Base-by-base conservation (phyloP, 2,329 filamentous ascomycete species). In the Lizonia empirigonia region DNA sequence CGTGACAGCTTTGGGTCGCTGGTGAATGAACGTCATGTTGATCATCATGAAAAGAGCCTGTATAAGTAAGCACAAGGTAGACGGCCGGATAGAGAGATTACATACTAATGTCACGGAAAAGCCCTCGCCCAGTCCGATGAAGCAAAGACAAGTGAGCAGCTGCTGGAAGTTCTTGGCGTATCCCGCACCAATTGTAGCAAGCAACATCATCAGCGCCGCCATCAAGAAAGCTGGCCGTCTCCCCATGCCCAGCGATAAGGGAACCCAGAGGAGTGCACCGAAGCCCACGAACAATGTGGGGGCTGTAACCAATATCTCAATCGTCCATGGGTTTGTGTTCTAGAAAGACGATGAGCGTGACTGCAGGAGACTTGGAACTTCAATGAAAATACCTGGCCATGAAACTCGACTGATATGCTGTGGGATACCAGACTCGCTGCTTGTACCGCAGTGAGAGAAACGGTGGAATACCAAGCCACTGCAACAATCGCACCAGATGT, bases 21-120 rank as follows among this genome's bases (percentile, higher is more conserved):
- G 67, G 37, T 73, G 64, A 34, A 76, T 74, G 54, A 73, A 76
- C 0, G 73, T 73, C 33, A 76, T 49, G 41, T 76, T 73, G 22
- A 76, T 70, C 10, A 76, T 48, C 44, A 71, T 68, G 1, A 76
- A 55, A 3, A 75, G 58, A 10, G 63, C 59, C 74, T 76, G 16
- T 4, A 7, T 1, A 10, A 4, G 5, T 56, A 22, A 62, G 38
- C n/a, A 18, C 15, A 10, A 6, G 12, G 3, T 12, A 5, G 5
- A 16, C 27, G 7, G 16, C 18, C 2, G 12, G 16, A 13, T 9
- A 5, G 6, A 9, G 3, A 32, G 9, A 4, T 10, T n/a, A 63
- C 72, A 56, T 16, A 68, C 64, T 20, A 67, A 32, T 23, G 54
- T 69, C 1, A 74, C 30, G 6, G 61, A 61, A 10, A 74, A 59